Evolutionary conservation across 805 yeast genomes (phyloP).

Genomic region (Saccharomycopsis javanensis): DNA sequence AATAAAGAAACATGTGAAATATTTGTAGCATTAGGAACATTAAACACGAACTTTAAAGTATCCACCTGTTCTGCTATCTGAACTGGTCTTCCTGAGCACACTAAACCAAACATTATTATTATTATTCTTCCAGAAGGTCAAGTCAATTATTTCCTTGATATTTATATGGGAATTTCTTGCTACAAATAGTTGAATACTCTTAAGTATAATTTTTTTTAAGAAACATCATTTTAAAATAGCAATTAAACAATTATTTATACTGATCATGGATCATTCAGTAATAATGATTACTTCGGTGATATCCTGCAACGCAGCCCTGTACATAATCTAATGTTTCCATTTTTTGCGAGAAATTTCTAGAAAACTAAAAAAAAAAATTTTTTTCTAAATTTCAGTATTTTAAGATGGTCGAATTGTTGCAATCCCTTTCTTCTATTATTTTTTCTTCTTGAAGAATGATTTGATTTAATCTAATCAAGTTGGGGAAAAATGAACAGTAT

Average conservation of each 20-base stretch:
- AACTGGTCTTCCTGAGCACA: constrained; percentile 64
- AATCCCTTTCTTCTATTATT: background rate
- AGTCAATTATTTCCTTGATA: no score
- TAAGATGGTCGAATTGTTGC: background rate
- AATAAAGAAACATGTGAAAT: constrained; percentile 78
- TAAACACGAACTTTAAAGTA: constrained; percentile 53
- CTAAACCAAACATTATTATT: constrained; percentile 56
- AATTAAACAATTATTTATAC: no score
- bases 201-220: no score
- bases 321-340: background rate
- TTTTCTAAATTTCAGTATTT: background rate
- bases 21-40: constrained; percentile 50
- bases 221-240: no score
- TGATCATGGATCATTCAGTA: no score
- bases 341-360: background rate
- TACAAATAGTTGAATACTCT: no score
- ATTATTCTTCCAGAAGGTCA: background rate
- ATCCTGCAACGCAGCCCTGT: background rate
- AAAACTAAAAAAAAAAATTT: background rate
- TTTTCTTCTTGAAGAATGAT: background rate
- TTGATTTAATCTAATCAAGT: background rate
- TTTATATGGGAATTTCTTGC: no score
- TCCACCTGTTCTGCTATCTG: constrained; percentile 57
- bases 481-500: background rate
- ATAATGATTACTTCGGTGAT: background rate